Evolutionary conservation across 176 grass and related monocot species (phyloP), one percentile per base, ranked within the genome.

Genomic region (Oryza longistaminata): DNA sequence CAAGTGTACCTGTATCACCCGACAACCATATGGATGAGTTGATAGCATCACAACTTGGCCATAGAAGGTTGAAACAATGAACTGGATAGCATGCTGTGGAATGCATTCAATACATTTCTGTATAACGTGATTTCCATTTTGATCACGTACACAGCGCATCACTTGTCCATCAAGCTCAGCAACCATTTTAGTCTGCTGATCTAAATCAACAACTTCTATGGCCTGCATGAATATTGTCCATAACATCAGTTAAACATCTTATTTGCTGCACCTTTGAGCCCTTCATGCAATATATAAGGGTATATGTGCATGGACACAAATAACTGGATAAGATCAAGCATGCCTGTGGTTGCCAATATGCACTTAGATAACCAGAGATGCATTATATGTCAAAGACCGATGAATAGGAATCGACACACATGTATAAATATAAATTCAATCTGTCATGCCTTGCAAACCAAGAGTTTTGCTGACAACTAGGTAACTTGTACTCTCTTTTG

Each of bases 111-210:
- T 96, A 73, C 90, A 93, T 85, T 96, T 96, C 84, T 92, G 91
- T 46, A 96, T 93, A 13, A 96, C 94, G 77, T 96, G 94, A 74
- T 93, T 96, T 78, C 94, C 94, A 89, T 96, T 92, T 88, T 96
- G 94, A 96, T 96, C 94, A 58, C 94, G 94, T 53, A 96, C 94
- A 77, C 94, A 96, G 29, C 88, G 91, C 88, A 93, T 93, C 70
- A 96, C 78, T 83, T 93, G 88, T 25, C 94, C 91, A 75, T 96
- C 94, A 24, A 96, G 78, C 73, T 96, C 94, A 26, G 45, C 82
- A 82, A 93, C 94, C 91, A 96, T 89, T 75, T 91, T 89, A 76
- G 79, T 91, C 81, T 96, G 91, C 64, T 89, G 90, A 62, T 91
- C 88, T 77, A 96, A 87, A 82, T 87, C 90, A 85, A 96, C 94